These are phyloP conservation scores for Senna tora DNA, from an alignment of 306 rosid genomes.

Conservation along the genomic window DNA sequence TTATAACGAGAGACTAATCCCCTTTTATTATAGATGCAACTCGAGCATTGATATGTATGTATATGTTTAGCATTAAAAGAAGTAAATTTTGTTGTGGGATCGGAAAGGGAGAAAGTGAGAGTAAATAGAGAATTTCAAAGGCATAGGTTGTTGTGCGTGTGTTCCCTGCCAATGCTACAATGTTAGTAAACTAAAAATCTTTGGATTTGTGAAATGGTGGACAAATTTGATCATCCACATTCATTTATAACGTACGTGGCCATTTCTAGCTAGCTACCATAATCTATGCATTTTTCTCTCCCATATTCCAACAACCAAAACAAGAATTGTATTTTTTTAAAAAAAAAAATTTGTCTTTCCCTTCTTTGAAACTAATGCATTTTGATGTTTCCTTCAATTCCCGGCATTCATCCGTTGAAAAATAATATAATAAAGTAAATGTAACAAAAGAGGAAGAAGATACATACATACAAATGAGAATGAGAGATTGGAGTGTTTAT, in stretches of 20 bases:
- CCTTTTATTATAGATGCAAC: no score
- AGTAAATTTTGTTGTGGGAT: not conserved
- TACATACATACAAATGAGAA: no score
- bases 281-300: not conserved
- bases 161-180: slow-evolving; percentile 33
- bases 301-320: not conserved
- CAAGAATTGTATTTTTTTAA: no score
- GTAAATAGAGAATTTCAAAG: slow-evolving; percentile 3
- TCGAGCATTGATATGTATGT: no score
- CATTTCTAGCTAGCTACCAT: not conserved
- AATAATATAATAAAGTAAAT: not conserved
- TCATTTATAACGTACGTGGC: not conserved
- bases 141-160: slow-evolving; percentile 25
- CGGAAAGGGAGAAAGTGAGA: not conserved
- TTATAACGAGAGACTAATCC: no score
- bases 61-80: no score
- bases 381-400: not conserved
- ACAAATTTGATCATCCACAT: not conserved
- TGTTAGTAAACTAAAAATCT: not conserved
- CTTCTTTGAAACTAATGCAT: not conserved
- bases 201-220: not conserved
- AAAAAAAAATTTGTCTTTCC: no score
- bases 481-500: no score
- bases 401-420: not conserved
- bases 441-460: not conserved